A percentile compares a stretch with the other conserved stretches of the same genome.
Conservation (phyloP, 2,329 filamentous ascomycete species). For the Monosporascus sp. region DNA sequence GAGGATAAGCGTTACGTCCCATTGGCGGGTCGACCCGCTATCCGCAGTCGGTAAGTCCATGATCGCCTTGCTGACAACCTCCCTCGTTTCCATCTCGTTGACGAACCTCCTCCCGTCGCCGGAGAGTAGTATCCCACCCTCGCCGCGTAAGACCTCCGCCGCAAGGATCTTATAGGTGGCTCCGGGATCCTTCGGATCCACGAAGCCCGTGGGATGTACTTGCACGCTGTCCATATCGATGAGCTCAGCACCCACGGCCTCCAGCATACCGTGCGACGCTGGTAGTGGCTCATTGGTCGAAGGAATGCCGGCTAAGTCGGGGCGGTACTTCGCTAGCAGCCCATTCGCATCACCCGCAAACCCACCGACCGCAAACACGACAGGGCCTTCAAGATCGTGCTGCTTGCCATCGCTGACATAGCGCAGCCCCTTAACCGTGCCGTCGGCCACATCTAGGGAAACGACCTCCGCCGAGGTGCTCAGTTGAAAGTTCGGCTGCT, state of each 20-base stretch:
- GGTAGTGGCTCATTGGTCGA: constrained; percentile 58
- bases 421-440: constrained; percentile 45
- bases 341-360: constrained; percentile 59
- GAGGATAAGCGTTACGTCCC: constrained; percentile 53
- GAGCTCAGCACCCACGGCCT: constrained; percentile 34
- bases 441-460: constrained; percentile 34
- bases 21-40: constrained; percentile 39
- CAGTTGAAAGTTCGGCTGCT: constrained; percentile 45
- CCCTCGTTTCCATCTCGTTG: constrained; percentile 58
- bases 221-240: constrained; percentile 55
- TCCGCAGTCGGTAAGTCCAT: constrained; percentile 32
- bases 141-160: constrained; percentile 57
- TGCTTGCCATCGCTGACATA: constrained; percentile 34
- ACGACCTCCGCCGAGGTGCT: constrained; percentile 48
- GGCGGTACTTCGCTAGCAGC: constrained; percentile 49
- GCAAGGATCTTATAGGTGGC: constrained; percentile 56
- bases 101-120: constrained; percentile 47
- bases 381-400: constrained; percentile 42
- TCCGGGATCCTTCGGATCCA: constrained; percentile 43
- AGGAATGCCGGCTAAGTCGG: constrained; percentile 53
- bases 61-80: constrained; percentile 49
- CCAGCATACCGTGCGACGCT: constrained; percentile 43
- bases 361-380: constrained; percentile 57
- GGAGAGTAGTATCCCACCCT: constrained; percentile 53
- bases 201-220: constrained; percentile 60